Evolutionary conservation across 2,329 filamentous ascomycete species (phyloP), one percentile per base, ranked within the genome.

Genomic region (Talaromyces sp.): DNA sequence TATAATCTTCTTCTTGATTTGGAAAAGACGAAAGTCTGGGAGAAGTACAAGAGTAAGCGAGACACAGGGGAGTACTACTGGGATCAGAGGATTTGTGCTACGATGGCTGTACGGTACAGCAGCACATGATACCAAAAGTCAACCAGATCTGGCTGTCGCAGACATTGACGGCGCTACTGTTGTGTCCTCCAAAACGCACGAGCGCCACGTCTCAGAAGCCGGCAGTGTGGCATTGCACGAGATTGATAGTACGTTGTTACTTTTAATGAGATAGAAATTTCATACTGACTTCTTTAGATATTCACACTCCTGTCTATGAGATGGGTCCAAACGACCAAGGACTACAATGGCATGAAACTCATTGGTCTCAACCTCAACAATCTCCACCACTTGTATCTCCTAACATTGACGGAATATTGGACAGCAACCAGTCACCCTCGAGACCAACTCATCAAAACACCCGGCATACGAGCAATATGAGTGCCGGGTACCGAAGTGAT

Each of bases 71-170:
- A 62, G 50, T 59, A 27, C 64, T 16, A 27, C 33, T 45, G 60
- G 60, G 4, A 48, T 65, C 22, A 62, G 56, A 47, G 60, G 60
- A 3, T 50, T 65, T 58, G 64, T 65, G 10, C 54, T 62, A 19
- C 59, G 64, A 54, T 65, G 64, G 64, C 43, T 65, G 37, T 31
- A 65, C 14, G 64, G 64, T 13, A 65, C 64, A 19, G 14, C 43
- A 13, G 16, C 41, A 22, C 64, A 62, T n/a, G 64, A 65, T 27
- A 45, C 5, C 2, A 65, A 65, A 50, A 45, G 43, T 19, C 50
- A 43, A 33, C 50, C 59, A 19, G 63, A 56, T 31, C 13, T 65
- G 33, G 58, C 19, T 4, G 43, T 19, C 27, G 52, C 56, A n/a
- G 59, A 62, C 9, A 63, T 57, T 22, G 64, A 65, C 16, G 64